Base-by-base conservation (phyloP, 139 green algal genomes). In the Volvox africanus region DNA sequence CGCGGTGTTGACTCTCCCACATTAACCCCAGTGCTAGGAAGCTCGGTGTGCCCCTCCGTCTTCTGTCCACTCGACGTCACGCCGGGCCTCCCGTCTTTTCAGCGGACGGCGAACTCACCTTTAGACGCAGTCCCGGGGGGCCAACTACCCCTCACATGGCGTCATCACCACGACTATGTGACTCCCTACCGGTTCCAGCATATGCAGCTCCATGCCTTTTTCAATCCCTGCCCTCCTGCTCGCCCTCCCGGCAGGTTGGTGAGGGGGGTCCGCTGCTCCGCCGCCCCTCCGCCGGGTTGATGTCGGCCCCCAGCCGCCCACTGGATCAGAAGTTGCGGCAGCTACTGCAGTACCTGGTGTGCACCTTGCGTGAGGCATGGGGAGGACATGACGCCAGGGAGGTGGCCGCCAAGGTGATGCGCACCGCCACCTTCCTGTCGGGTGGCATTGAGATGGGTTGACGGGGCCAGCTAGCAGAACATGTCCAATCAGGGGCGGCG, bases 381-480 rank as follows among this genome's bases (percentile, higher is more conserved):
- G 87, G 87, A 33, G 87, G 87, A 26, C 24, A 24, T 21, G 87
- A 91, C 69, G 69, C 35, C 16, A 71, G 86, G 50, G 88, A 93
- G 24, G 37, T 89, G 61, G 82, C 71, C n/a, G 37, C 62, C 80
- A 89, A 91, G 68, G 86, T 93, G 91, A 32, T 77, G 55, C 92
- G 92, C 71, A 93, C 92, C 33, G 91, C 91, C 9, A 83, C 80
- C 0, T 85, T 80, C 75, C 68, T 93, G 6, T 82, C 37, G 11
- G 91, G 91, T 0, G 91, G 91, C 11, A 93, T 93, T 21, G 91
- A 93, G 89, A 83, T 93, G 68, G 91, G 91, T 1, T 93, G 44
- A 55, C 5, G 44, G 44, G 44, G 44, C 44, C 67, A 75, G 24
- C 67, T 75, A 26, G 67, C 24, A 75, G 11, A 75, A 32, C 22